Evolutionary conservation across 2,329 filamentous ascomycete genomes (phyloP).

Genomic region (Colletotrichum sp.): DNA sequence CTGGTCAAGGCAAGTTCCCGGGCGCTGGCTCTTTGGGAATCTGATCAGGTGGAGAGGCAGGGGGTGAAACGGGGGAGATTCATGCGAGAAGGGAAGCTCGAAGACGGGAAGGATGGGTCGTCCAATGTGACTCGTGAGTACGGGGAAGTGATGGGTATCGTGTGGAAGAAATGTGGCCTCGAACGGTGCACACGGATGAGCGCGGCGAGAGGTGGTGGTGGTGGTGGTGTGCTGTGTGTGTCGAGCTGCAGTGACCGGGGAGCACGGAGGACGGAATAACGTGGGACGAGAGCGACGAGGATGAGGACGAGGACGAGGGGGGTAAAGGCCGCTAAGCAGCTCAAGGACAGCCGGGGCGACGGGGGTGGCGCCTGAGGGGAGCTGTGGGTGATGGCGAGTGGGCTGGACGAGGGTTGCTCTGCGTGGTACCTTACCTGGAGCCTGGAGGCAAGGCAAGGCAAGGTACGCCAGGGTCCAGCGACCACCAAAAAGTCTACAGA

Average conservation of each 20-base stretch:
- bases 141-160: slow-evolving; percentile 11
- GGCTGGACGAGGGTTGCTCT: background rate
- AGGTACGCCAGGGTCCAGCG: slow-evolving; percentile 1
- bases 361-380: background rate
- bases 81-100: slow-evolving; percentile 10
- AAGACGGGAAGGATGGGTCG: slow-evolving; percentile 11
- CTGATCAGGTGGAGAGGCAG: slow-evolving; percentile 12
- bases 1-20: background rate
- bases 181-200: background rate
- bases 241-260: slow-evolving; percentile 6
- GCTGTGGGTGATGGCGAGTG: background rate
- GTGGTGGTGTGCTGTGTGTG: background rate
- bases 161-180: slow-evolving; percentile 16
- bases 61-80: slow-evolving; percentile 22
- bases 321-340: background rate
- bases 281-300: slow-evolving; percentile 1
- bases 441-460: background rate
- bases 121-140: slow-evolving; percentile 12
- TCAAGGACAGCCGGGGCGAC: background rate
- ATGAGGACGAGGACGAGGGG: background rate
- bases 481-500: background rate
- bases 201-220: background rate
- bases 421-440: background rate
- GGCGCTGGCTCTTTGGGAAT: background rate
- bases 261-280: slow-evolving; percentile 16